Evolutionary conservation across 108 stramenopile genomes (phyloP).

Genomic region (Cyclotella atomus): DNA sequence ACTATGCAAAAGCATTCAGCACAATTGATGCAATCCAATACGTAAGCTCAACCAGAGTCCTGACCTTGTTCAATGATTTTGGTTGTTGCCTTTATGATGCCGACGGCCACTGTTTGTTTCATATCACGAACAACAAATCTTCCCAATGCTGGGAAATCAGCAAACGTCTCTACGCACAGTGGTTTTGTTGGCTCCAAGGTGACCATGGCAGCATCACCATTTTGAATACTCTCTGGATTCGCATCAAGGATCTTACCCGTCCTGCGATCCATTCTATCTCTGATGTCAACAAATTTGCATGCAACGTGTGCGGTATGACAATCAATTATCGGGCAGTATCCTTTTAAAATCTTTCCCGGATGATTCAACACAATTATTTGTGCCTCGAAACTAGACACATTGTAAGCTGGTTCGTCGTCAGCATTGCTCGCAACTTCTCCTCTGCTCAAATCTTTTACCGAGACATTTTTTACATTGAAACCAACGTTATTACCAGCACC

Average conservation of each 20-base stretch:
- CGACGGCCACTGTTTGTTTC: slow-evolving; percentile 95
- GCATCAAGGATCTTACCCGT: slow-evolving; percentile 82
- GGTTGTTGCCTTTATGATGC: slow-evolving; percentile 86
- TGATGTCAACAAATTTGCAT: slow-evolving; percentile 84
- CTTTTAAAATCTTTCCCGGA: slow-evolving; percentile 77
- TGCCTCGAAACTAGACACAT: slow-evolving; percentile 64
- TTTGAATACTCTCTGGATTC: slow-evolving; percentile 85
- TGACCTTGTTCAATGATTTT: slow-evolving; percentile 4
- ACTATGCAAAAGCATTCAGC: too few relatives aligned
- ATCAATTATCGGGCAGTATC: slow-evolving; percentile 94
- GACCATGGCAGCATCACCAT: slow-evolving; percentile 78
- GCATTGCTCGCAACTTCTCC: slow-evolving; percentile 87
- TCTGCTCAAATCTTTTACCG: slow-evolving; percentile 87
- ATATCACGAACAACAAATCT: slow-evolving; percentile 96
- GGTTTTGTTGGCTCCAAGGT: slow-evolving; percentile 77
- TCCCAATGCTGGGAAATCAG: slow-evolving; percentile 96
- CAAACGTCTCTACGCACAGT: slow-evolving; percentile 91
- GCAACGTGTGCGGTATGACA: slow-evolving; percentile 96
- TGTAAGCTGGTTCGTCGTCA: slow-evolving; percentile 76
- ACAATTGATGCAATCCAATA: too few relatives aligned
- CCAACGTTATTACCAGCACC: slow-evolving; percentile 90
- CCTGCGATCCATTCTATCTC: slow-evolving; percentile 83
- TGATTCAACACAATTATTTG: slow-evolving; percentile 94
- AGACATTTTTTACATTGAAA: slow-evolving; percentile 90
- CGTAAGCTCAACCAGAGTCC: too few relatives aligned